Percentiles rank a stretch among this genome's conserved stretches.
Evolutionary conservation across 2,329 filamentous ascomycete genomes (phyloP).

Genomic region (Fusarium sp.): DNA sequence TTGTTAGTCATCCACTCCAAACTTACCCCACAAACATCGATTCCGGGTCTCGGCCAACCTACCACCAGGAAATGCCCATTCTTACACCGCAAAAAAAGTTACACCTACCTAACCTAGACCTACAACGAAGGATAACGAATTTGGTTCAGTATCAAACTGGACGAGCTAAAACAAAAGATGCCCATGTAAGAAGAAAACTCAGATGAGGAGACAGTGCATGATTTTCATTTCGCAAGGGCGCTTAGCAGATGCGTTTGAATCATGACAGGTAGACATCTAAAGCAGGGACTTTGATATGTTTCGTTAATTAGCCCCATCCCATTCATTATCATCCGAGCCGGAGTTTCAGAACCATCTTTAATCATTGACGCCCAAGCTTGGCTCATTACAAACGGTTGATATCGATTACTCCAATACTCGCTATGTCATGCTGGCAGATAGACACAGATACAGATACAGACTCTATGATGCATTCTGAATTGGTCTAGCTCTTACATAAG

Average conservation of each 20-base stretch:
- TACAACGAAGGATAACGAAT: background rate
- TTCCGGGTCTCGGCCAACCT: background rate
- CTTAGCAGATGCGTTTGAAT: background rate
- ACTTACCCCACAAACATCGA: conserved; percentile 1
- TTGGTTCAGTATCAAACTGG: background rate
- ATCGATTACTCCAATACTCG: background rate
- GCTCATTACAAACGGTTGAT: background rate
- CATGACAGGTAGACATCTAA: background rate
- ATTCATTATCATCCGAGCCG: background rate
- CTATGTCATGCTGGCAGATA: background rate
- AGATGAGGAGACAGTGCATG: background rate
- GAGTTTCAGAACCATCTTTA: conserved; percentile 6
- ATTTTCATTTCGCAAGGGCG: background rate
- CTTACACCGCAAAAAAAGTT: background rate
- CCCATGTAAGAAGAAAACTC: background rate
- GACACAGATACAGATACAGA: background rate
- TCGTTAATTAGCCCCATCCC: background rate
- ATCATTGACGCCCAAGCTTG: background rate
- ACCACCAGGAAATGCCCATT: background rate
- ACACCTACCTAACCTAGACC: conserved; percentile 6
- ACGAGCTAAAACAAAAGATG: background rate
- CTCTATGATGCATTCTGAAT: conserved; percentile 2
- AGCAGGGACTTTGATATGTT: background rate
- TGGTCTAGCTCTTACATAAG: conserved; percentile 41
- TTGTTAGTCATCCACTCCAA: conserved; percentile 28